These are phyloP conservation scores for Trichoderma guizhouense DNA, from an alignment of 2,329 filamentous ascomycete genomes.

Conservation along the genomic window DNA sequence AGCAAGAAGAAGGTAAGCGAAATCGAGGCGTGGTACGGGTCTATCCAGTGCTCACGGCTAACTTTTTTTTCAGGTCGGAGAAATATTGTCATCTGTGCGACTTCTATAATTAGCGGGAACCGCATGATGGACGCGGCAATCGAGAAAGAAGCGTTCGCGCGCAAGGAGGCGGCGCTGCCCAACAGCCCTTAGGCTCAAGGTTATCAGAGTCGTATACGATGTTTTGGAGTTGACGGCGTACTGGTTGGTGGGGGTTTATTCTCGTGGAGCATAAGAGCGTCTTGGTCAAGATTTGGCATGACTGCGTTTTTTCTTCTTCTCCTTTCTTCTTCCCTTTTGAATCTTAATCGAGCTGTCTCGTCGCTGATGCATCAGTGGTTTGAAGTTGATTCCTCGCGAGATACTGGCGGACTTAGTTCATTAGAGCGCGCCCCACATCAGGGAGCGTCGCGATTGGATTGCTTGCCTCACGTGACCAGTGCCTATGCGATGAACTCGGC, in stretches of 20 bases:
- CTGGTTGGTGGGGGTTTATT: conserved; percentile 3
- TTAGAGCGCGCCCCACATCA: conserved; percentile 21
- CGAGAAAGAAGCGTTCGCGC: conserved; percentile 63
- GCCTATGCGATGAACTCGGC: conserved; percentile 21
- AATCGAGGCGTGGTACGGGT: neutral
- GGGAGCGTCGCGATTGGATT: conserved; percentile 18
- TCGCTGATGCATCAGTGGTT: conserved; percentile 15
- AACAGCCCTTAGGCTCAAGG: conserved; percentile 15
- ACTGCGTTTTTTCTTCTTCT: neutral
- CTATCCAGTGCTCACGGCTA: conserved; percentile 16
- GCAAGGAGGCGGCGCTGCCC: conserved; percentile 33
- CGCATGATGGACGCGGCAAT: conserved; percentile 83
- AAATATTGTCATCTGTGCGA: conserved; percentile 89
- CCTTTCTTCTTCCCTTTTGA: neutral
- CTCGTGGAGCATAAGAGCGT: neutral
- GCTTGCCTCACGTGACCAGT: conserved; percentile 23
- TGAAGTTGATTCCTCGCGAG: conserved; percentile 7
- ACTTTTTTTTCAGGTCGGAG: conserved; percentile 54
- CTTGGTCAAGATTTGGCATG: conserved; percentile 1
- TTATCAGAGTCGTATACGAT: conserved; percentile 11
- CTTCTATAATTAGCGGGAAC: conserved; percentile 85
- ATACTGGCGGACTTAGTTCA: conserved; percentile 3
- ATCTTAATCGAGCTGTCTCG: conserved; percentile 6
- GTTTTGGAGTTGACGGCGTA: conserved; percentile 16
- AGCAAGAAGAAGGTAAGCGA: conserved; percentile 69